phyloP scores from a whole-genome alignment of 1,139 yeast genomes.

The Scheffersomyces stambukii region DNA sequence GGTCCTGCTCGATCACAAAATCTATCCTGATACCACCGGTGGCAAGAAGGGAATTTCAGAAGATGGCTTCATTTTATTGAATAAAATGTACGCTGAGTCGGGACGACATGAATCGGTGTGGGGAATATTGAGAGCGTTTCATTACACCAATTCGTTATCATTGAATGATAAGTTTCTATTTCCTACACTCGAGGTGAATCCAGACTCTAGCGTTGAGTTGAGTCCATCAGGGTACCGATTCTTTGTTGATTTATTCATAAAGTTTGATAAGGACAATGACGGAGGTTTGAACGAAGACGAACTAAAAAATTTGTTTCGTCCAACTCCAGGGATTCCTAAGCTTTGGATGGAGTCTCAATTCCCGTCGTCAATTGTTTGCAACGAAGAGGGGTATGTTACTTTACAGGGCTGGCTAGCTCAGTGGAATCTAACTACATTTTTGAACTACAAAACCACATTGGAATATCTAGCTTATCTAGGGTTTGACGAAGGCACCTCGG shows the following conservation, averaged over 20 bases:
- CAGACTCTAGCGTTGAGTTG: conserved; percentile 77
- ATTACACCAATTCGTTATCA: conserved; percentile 88
- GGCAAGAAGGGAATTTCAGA: conserved; percentile 54
- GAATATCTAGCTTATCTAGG: conserved; percentile 90
- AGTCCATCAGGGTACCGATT: conserved; percentile 93
- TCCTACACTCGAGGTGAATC: conserved; percentile 77
- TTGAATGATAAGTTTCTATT: conserved; percentile 70
- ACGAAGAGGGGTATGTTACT: conserved; percentile 84
- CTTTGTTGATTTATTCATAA: conserved; percentile 79
- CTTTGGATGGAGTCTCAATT: conserved; percentile 83
- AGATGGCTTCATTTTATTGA: conserved; percentile 72
- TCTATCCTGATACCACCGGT: conserved; percentile 19
- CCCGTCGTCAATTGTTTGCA: conserved; percentile 83
- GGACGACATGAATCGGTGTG: conserved; percentile 96
- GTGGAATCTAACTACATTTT: conserved; percentile 92
- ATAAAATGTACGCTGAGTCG: conserved; percentile 77
- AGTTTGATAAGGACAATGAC: conserved; percentile 90
- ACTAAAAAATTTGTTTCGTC: conserved; percentile 61
- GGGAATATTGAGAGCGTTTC: conserved; percentile 85
- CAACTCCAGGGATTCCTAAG: conserved; percentile 90
- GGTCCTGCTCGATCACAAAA: conserved; percentile 19
- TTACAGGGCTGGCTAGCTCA: conserved; percentile 98
- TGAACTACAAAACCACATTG: conserved; percentile 78
- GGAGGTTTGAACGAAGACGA: conserved; percentile 85
- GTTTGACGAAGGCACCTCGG: conserved; percentile 53